Conservation (phyloP, 495 filamentous ascomycete genomes). For the Daldinia vernicosa region DNA sequence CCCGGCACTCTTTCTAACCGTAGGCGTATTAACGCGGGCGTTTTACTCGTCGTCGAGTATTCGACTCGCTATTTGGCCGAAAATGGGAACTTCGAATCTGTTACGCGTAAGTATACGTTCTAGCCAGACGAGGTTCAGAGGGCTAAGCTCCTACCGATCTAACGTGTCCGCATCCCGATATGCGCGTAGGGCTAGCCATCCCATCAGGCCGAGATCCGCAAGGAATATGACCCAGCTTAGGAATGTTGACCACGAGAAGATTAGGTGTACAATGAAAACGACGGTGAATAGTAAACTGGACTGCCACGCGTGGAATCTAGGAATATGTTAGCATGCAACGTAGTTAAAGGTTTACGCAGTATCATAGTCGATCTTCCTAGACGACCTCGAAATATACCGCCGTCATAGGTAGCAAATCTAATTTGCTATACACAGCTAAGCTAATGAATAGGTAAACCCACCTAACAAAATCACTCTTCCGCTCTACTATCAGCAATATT, state of each 20-base stretch:
- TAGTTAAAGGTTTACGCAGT: not conserved
- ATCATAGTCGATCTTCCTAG: not conserved
- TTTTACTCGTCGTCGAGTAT: slow-evolving; percentile 89
- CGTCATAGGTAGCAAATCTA: not conserved
- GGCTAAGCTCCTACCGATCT: slow-evolving; percentile 66
- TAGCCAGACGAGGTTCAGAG: not conserved
- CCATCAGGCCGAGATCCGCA: slow-evolving; percentile 78
- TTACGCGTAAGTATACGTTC: slow-evolving; percentile 15
- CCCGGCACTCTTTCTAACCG: not conserved
- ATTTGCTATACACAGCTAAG: not conserved
- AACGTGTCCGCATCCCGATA: slow-evolving; percentile 91
- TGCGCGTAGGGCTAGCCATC: slow-evolving; percentile 77
- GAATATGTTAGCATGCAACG: slow-evolving; percentile 15
- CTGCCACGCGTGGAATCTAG: slow-evolving; percentile 96
- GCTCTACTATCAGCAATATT: slow-evolving; percentile 83
- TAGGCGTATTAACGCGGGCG: not conserved
- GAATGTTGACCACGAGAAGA: slow-evolving; percentile 84
- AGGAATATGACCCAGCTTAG: slow-evolving; percentile 85
- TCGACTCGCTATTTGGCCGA: slow-evolving; percentile 83
- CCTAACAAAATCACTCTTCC: slow-evolving; percentile 97
- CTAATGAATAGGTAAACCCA: slow-evolving; percentile 52
- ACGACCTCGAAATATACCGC: not conserved
- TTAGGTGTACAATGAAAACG: slow-evolving; percentile 84
- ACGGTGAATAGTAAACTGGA: slow-evolving; percentile 84
- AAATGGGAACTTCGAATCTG: slow-evolving; percentile 85